Conservation (phyloP, 2,329 filamentous ascomycete species). For the Trichoderma afroharzianum region DNA sequence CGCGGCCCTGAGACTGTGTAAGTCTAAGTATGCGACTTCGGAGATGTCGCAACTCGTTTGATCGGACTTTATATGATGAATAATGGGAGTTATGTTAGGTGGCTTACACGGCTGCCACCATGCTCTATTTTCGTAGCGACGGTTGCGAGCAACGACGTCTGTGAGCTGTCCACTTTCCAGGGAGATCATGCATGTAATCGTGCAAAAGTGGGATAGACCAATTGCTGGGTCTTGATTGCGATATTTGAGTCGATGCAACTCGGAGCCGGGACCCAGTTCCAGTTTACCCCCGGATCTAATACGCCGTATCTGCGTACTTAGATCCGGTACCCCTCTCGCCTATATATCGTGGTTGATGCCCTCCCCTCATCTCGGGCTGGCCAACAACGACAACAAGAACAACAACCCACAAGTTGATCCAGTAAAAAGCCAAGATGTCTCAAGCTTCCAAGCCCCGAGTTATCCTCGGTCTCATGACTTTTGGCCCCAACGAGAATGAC, state of each 20-base stretch:
- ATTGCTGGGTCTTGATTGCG: background rate
- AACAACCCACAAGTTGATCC: background rate
- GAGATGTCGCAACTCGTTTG: background rate
- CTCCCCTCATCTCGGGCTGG: background rate
- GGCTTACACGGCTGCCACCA: background rate
- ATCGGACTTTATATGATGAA: background rate
- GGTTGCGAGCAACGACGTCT: background rate
- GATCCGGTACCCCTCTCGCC: background rate
- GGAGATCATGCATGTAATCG: background rate
- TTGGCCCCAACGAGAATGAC: conserved; percentile 58
- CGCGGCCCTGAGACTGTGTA: background rate
- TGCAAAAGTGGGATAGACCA: background rate
- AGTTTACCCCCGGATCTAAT: background rate
- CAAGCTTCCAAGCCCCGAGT: conserved; percentile 56
- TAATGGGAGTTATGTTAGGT: background rate
- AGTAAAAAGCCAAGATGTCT: conserved; percentile 37
- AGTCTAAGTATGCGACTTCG: background rate
- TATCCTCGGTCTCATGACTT: conserved; percentile 85
- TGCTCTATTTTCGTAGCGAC: background rate
- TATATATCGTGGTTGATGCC: background rate
- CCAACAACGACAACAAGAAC: background rate
- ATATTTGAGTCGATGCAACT: background rate
- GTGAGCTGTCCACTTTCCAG: background rate
- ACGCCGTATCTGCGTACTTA: background rate
- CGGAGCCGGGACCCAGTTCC: background rate